Conservation (phyloP, 1,284 basidiomycete genomes). For the Tilletia caries region DNA sequence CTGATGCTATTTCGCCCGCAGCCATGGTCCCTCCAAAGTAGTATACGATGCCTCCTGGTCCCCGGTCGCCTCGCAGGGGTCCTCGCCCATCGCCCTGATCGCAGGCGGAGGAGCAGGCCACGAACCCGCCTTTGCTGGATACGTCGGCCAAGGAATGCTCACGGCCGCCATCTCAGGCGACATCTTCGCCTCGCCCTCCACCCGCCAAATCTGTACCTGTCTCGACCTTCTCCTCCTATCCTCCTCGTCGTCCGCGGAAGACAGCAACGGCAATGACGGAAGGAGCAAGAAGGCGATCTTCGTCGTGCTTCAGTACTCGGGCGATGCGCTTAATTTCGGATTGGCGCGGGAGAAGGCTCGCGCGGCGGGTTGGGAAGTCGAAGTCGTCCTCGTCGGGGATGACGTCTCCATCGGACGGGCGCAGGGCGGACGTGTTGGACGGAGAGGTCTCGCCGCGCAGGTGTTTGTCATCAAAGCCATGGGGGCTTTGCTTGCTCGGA, state of each 20-base stretch:
- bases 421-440: conserved; percentile 57
- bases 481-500: conserved; percentile 27
- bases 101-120: conserved; percentile 58
- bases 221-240: conserved; percentile 52
- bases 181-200: conserved; percentile 59
- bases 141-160: conserved; percentile 56
- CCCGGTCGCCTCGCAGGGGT: too few relatives aligned
- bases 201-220: conserved; percentile 57
- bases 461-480: conserved; percentile 53
- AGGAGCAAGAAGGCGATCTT: neutral
- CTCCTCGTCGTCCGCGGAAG: conserved; percentile 41
- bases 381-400: conserved; percentile 58
- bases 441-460: conserved; percentile 57
- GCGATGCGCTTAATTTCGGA: conserved; percentile 59
- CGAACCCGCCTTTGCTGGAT: conserved; percentile 55
- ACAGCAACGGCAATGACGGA: too few relatives aligned
- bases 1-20: conserved; percentile 8
- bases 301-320: conserved; percentile 57
- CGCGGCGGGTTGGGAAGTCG: conserved; percentile 54
- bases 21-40: conserved; percentile 50
- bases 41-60: conserved; percentile 44
- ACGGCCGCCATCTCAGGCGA: conserved; percentile 57
- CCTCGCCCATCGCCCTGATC: conserved; percentile 58
- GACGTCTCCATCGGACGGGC: conserved; percentile 58
- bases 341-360: conserved; percentile 39